Evolutionary conservation across 2,329 filamentous ascomycete species (phyloP).

Genomic region (Clonostachys rosea): DNA sequence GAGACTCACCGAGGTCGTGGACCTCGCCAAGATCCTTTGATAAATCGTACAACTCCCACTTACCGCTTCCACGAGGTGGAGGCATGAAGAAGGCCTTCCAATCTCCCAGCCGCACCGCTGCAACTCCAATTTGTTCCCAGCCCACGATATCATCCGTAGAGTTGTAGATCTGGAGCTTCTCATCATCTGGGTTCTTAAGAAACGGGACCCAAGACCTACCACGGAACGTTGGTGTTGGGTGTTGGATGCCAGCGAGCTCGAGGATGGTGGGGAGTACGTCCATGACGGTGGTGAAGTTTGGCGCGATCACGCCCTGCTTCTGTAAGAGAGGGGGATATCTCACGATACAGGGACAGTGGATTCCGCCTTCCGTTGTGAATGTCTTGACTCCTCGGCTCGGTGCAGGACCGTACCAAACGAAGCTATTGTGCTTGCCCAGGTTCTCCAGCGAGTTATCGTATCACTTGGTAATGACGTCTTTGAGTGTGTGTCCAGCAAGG

Average conservation of each 20-base stretch:
- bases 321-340: background rate
- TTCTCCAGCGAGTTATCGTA: constrained; percentile 47
- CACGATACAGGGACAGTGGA: background rate
- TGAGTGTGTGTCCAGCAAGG: background rate
- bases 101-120: constrained; percentile 46
- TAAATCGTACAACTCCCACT: constrained; percentile 55
- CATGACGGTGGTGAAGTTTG: constrained; percentile 34
- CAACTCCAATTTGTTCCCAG: constrained; percentile 51
- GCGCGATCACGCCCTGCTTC: constrained; percentile 3
- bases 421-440: constrained; percentile 49
- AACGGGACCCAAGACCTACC: constrained; percentile 20
- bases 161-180: background rate
- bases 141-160: constrained; percentile 38
- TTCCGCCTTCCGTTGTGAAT: constrained; percentile 40
- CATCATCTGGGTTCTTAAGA: background rate
- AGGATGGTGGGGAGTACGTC: constrained; percentile 43
- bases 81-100: constrained; percentile 56
- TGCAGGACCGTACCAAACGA: constrained; percentile 54
- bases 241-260: constrained; percentile 35
- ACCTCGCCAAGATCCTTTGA: constrained; percentile 45
- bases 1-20: background rate
- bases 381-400: constrained; percentile 26
- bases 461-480: constrained; percentile 19
- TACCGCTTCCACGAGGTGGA: constrained; percentile 37
- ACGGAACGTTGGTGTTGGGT: constrained; percentile 23